Evolutionary conservation across 352 stramenopile genomes (phyloP).

Genomic region (Globisporangium takayamanum): DNA sequence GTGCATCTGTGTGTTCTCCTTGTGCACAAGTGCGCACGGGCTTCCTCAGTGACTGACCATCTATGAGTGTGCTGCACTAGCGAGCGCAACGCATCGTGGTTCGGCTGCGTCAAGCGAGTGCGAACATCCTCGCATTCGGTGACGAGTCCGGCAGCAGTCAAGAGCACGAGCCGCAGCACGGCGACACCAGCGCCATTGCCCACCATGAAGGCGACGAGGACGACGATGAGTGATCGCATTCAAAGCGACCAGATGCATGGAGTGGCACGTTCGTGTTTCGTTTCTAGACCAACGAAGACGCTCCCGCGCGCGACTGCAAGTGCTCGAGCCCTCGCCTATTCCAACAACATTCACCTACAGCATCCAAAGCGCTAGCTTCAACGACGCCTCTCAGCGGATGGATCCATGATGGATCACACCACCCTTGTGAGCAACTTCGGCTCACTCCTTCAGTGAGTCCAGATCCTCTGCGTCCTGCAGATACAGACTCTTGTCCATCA

Average conservation of each 20-base stretch:
- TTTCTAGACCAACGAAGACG: conserved; percentile 14
- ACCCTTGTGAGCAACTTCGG: neutral
- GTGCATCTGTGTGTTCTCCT: neutral
- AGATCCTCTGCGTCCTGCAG: conserved; percentile 73
- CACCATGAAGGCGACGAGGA: neutral
- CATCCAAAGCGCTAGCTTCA: conserved; percentile 14
- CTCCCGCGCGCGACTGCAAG: conserved; percentile 2
- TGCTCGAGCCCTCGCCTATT: conserved; percentile 1
- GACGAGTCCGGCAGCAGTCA: conserved; percentile 18
- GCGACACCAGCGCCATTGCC: neutral
- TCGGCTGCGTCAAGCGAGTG: conserved; percentile 44
- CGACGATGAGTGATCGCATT: neutral
- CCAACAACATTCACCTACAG: conserved; percentile 20
- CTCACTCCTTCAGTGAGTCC: conserved; percentile 76
- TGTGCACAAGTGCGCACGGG: neutral
- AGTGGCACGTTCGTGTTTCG: conserved; percentile 5
- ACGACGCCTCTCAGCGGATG: conserved; percentile 10
- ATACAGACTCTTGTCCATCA: conserved; percentile 84
- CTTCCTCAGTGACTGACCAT: neutral
- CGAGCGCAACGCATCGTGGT: conserved; percentile 29
- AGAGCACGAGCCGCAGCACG: conserved; percentile 8
- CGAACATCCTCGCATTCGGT: conserved; percentile 48
- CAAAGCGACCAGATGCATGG: neutral
- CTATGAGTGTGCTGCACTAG: conserved; percentile 11
- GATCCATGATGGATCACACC: neutral